These are phyloP conservation scores for Somion occarium DNA, from an alignment of 1,284 basidiomycete species.

Conservation along the genomic window DNA sequence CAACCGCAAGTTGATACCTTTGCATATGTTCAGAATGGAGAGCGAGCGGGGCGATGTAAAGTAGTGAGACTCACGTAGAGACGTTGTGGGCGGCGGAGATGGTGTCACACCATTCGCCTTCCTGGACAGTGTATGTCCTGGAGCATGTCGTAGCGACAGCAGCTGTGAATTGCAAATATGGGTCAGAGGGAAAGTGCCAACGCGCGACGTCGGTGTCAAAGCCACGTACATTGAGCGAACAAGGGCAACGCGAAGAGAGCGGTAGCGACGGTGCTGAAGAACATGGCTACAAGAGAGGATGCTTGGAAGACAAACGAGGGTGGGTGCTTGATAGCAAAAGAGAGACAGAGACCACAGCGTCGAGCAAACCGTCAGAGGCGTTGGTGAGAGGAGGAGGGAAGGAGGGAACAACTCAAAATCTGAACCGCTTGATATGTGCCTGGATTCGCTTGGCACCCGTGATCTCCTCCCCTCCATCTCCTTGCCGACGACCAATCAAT, in stretches of 20 bases:
- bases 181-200: background rate
- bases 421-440: background rate
- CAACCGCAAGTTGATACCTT: conserved; percentile 67
- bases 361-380: conserved; percentile 13
- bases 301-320: conserved; percentile 19
- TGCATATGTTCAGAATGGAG: background rate
- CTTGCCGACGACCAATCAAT: background rate
- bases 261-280: conserved; percentile 36
- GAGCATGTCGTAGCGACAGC: conserved; percentile 45
- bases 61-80: conserved; percentile 49
- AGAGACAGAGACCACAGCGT: conserved; percentile 7
- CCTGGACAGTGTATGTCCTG: conserved; percentile 54
- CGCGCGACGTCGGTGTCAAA: background rate
- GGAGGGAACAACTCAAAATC: background rate
- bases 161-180: conserved; percentile 23
- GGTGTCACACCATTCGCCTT: conserved; percentile 61
- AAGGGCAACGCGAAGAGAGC: conserved; percentile 38
- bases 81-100: conserved; percentile 63
- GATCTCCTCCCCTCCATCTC: background rate
- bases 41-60: conserved; percentile 3
- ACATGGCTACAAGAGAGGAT: conserved; percentile 34
- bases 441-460: background rate
- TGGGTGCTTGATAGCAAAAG: conserved; percentile 18
- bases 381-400: conserved; percentile 6
- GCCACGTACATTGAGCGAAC: conserved; percentile 37